phyloP scores from a whole-genome alignment of 192 early-diverging fungal species.

The Entomortierella chlamydospora region DNA sequence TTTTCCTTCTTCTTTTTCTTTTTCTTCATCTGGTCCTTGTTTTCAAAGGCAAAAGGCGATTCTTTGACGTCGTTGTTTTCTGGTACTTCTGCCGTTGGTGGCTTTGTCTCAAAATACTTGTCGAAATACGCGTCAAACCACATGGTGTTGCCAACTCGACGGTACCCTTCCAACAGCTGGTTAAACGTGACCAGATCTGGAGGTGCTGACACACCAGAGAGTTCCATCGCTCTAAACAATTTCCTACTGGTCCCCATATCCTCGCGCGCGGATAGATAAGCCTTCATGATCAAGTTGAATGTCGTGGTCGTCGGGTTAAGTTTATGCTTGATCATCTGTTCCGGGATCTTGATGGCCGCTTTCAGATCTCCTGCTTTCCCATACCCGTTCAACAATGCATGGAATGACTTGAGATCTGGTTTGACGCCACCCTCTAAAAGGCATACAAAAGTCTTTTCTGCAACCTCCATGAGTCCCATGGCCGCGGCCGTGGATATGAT shows the following conservation, averaged over 20 bases:
- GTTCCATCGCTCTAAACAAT: conserved; percentile 32
- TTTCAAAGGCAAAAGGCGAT: too few relatives aligned
- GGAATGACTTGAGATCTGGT: conserved; percentile 45
- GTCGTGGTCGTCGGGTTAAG: conserved; percentile 46
- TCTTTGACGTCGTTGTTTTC: too few relatives aligned
- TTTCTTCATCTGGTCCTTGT: background rate
- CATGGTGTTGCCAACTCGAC: conserved; percentile 27
- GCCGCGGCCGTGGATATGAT: conserved; percentile 43
- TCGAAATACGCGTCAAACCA: conserved; percentile 53
- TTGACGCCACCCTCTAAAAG: conserved; percentile 23
- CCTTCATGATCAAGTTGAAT: conserved; percentile 53
- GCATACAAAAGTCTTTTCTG: conserved; percentile 32
- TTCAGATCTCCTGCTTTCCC: conserved; percentile 21
- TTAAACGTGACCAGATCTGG: conserved; percentile 48
- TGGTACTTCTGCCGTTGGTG: background rate
- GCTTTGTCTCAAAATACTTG: conserved; percentile 19
- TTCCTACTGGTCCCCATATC: conserved; percentile 33
- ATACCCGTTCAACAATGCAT: conserved; percentile 52
- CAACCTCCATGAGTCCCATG: conserved; percentile 18
- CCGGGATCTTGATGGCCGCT: conserved; percentile 29
- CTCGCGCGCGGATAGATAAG: conserved; percentile 16
- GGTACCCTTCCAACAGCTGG: conserved; percentile 44
- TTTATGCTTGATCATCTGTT: conserved; percentile 49
- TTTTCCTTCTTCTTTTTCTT: background rate
- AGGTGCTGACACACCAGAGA: conserved; percentile 5